Evolutionary conservation across 2,329 filamentous ascomycete genomes (phyloP), one percentile per base, ranked within the genome.

Genomic region (Macrophomina tecta): DNA sequence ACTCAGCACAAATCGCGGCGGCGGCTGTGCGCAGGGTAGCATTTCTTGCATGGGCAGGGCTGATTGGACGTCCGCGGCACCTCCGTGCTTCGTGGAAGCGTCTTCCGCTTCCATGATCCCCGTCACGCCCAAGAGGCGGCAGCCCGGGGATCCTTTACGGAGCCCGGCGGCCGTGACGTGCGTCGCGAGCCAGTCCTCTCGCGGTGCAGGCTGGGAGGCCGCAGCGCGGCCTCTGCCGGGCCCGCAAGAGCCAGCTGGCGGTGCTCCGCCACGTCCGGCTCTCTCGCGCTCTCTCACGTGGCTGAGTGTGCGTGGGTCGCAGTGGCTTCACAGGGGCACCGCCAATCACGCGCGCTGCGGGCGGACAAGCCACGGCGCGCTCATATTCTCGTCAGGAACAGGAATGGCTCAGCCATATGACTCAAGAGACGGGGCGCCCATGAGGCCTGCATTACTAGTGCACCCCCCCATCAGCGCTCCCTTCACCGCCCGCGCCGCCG

Each of bases 1-100:
- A 23, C 58, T 61, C 42, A 62, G 58, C 58, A 38, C 55, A 60
- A 38, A 32, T 30, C 55, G 55, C 55, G n/a, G 55, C 40, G 55
- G 58, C 45, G 58, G 58, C 58, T 62, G 58, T 62, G 58, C 58
- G 58, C 58, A 62, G 58, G 42, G 58, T 16, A 62, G 58, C 58
- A 62, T 62, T 49, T 62, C 45, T 28, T 49, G 58, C 58, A 62
- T 34, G 45, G 52, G n/a, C 42, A 16, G 45, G 58, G 58, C 58
- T 62, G 58, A 61, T 61, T 61, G 56, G 56, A 14, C 42, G 56
- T 40, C 16, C 9, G 55, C 55, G 23, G 11, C 40, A 18, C 18
- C 56, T 45, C 56, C 30, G 56, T 62, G 58, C 58, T 11, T 49
- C 30, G 58, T 62, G 45, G 58, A 62, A 62, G 58, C 42, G 12